Evolutionary conservation across 2,329 filamentous ascomycete species (phyloP).

Genomic region (Trichoderma citrinoviride): DNA sequence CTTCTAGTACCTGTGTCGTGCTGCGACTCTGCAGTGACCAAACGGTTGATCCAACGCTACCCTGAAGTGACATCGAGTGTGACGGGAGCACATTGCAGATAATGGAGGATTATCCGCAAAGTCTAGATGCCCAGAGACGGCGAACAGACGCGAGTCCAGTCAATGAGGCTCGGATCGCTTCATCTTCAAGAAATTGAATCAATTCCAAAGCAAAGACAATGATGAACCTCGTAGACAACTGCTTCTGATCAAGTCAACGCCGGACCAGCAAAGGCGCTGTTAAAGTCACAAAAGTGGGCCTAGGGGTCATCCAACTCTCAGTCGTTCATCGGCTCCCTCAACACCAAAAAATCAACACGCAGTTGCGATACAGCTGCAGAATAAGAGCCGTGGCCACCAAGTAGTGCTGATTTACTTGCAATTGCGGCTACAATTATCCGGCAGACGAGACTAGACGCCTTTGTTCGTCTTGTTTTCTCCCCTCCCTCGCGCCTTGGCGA

Average conservation of each 20-base stretch:
- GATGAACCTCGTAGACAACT: too few species aligned
- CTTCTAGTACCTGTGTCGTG: too few species aligned
- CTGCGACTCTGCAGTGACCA: background rate
- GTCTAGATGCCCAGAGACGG: background rate
- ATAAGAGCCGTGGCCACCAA: background rate
- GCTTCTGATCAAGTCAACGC: too few species aligned
- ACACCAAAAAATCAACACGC: slow-evolving; percentile 3
- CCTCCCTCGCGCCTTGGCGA: background rate
- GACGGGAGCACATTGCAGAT: background rate
- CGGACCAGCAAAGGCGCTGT: background rate
- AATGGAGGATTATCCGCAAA: background rate
- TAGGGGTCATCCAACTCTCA: slow-evolving; percentile 5
- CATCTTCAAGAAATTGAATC: background rate
- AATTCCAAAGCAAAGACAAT: too few species aligned
- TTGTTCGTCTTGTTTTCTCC: background rate
- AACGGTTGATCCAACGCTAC: background rate
- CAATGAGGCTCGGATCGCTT: background rate
- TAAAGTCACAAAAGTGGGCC: slow-evolving; percentile 17
- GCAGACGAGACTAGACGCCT: background rate
- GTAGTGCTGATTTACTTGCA: background rate
- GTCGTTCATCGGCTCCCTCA: background rate
- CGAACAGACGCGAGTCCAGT: background rate
- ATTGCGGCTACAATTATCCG: background rate
- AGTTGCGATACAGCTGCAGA: background rate
- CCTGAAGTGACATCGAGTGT: background rate